These are phyloP conservation scores for Lachancea kluyveri DNA, from an alignment of 805 yeast genomes.

Conservation along the genomic window DNA sequence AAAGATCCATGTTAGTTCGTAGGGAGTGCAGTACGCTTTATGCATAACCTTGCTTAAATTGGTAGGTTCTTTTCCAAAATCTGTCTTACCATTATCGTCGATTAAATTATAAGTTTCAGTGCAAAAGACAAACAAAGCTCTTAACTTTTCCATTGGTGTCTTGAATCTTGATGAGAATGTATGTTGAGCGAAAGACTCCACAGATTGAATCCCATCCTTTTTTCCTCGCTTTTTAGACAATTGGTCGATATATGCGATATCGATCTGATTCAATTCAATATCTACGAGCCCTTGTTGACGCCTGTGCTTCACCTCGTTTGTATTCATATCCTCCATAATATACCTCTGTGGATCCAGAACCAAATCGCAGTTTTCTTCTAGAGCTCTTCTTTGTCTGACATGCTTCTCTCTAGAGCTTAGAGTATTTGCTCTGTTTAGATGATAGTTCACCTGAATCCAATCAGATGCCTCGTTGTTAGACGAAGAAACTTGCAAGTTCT, in stretches of 20 bases:
- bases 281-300: constrained; percentile 25
- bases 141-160: constrained; percentile 50
- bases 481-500: constrained; percentile 17
- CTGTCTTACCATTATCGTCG: constrained; percentile 32
- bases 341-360: constrained; percentile 57
- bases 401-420: constrained; percentile 63
- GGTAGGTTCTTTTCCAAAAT: constrained; percentile 33
- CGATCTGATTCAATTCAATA: constrained; percentile 28
- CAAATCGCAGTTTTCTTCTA: constrained; percentile 53
- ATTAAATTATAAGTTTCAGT: constrained; percentile 50
- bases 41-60: constrained; percentile 38
- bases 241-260: constrained; percentile 38
- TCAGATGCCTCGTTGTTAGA: constrained; percentile 36
- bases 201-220: constrained; percentile 38
- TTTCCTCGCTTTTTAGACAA: constrained; percentile 34
- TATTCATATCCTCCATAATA: constrained; percentile 38
- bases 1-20: constrained; percentile 72
- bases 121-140: constrained; percentile 60
- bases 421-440: constrained; percentile 67
- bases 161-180: constrained; percentile 47
- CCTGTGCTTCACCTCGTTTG: constrained; percentile 38
- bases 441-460: constrained; percentile 53
- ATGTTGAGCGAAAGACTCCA: constrained; percentile 49
- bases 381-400: constrained; percentile 56
- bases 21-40: constrained; percentile 52